Evolutionary conservation across 805 yeast genomes (phyloP).

Genomic region (Blastobotrys americana): DNA sequence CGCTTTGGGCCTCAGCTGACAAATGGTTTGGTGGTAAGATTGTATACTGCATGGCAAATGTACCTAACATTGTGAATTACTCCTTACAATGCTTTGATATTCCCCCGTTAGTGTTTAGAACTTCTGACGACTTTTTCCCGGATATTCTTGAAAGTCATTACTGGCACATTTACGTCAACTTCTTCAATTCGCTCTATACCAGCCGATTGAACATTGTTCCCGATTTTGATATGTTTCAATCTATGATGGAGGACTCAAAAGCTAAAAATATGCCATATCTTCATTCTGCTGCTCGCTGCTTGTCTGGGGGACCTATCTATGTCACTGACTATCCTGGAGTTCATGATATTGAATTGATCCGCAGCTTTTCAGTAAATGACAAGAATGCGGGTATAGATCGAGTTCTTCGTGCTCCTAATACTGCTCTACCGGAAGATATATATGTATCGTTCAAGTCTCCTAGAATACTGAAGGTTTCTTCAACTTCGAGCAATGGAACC

Average conservation of each 20-base stretch:
- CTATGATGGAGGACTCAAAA: constrained; percentile 12
- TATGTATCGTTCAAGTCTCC: background rate
- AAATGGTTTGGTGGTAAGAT: constrained; percentile 21
- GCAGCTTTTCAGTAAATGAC: background rate
- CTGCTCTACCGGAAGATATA: background rate
- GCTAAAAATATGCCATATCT: constrained; percentile 12
- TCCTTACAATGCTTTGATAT: constrained; percentile 5
- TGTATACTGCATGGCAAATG: constrained; percentile 28
- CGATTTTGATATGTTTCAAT: constrained; percentile 30
- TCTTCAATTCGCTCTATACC: constrained; percentile 22
- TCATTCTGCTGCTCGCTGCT: constrained; percentile 26
- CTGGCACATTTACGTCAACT: constrained; percentile 28
- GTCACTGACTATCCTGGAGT: constrained; percentile 23
- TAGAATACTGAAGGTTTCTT: background rate
- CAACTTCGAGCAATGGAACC: background rate
- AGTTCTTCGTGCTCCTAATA: background rate
- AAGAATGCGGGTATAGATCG: background rate
- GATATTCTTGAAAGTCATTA: constrained; percentile 22
- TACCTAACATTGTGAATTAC: constrained; percentile 18
- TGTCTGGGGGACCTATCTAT: constrained; percentile 29
- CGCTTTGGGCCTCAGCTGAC: constrained; percentile 17
- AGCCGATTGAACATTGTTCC: constrained; percentile 20
- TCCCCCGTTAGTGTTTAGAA: constrained; percentile 21
- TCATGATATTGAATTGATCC: constrained; percentile 15
- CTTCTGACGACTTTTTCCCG: constrained; percentile 30